Conservation (phyloP, 129 eudicot genomes). For the Lactuca sativa region DNA sequence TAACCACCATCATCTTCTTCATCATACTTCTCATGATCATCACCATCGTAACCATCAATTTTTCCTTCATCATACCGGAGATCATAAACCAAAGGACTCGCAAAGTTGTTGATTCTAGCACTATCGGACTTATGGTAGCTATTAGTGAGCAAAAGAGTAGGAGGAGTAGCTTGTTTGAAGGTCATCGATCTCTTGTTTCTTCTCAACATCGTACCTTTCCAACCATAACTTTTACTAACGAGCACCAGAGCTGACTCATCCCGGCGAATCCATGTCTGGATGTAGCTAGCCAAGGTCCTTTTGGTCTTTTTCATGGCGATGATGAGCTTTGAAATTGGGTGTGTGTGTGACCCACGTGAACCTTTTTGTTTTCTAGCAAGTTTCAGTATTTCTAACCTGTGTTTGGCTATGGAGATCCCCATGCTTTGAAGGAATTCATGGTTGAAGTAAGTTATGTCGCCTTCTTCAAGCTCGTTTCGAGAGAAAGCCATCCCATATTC, state of each 20-base stretch:
- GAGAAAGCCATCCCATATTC: conserved; percentile 69
- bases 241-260: conserved; percentile 63
- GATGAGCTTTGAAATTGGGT: conserved; percentile 53
- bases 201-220: conserved; percentile 59
- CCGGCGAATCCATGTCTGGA: conserved; percentile 46
- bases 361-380: conserved; percentile 56
- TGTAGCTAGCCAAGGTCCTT: conserved; percentile 49
- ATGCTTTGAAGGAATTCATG: conserved; percentile 93
- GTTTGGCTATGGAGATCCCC: conserved; percentile 91
- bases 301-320: conserved; percentile 63
- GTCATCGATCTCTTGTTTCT: conserved; percentile 48
- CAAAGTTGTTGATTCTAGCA: conserved; percentile 49
- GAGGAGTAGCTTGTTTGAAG: conserved; percentile 45
- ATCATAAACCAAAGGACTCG: conserved; percentile 55
- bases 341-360: conserved; percentile 36
- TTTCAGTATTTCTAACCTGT: conserved; percentile 86
- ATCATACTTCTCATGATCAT: conserved; percentile 30
- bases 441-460: conserved; percentile 71
- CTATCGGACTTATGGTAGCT: conserved; percentile 43
- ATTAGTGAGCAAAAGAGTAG: conserved; percentile 69
- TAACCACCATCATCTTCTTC: conserved; percentile 47
- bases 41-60: conserved; percentile 29
- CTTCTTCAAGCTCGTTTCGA: conserved; percentile 84
- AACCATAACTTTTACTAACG: conserved; percentile 45
- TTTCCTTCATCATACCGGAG: conserved; percentile 29